Percentiles rank a stretch among this genome's conserved stretches.
These are phyloP conservation scores for Dryas octopetala DNA, from an alignment of 306 rosid species.

Conservation along the genomic window DNA sequence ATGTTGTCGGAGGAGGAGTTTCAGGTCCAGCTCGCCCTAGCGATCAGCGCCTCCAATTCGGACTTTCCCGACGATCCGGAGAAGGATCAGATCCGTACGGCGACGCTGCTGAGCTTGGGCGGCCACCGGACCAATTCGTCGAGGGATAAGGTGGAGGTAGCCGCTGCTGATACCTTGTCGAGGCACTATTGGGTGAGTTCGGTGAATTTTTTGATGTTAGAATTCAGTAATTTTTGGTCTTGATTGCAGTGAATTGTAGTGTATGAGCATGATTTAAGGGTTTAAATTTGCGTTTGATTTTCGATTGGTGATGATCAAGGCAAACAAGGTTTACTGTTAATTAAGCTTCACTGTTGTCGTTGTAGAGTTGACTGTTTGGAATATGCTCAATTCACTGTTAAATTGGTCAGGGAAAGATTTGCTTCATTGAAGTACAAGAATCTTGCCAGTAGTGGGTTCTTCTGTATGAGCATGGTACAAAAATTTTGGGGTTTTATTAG, in stretches of 20 bases:
- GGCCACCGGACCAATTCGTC: conserved; percentile 49
- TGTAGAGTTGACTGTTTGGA: conserved; percentile 12
- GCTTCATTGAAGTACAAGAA: neutral
- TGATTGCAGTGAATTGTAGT: conserved; percentile 17
- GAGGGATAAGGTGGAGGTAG: conserved; percentile 47
- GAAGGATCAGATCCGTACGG: conserved; percentile 92
- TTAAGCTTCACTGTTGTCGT: conserved; percentile 12
- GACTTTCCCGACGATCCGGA: conserved; percentile 79
- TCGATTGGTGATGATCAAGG: conserved; percentile 19
- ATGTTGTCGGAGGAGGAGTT: conserved; percentile 93
- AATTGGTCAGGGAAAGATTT: neutral
- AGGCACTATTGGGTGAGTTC: conserved; percentile 95
- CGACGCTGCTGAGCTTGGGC: conserved; percentile 81
- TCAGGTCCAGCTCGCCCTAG: conserved; percentile 96
- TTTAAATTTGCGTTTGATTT: neutral
- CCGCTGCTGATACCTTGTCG: conserved; percentile 63
- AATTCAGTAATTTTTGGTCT: conserved; percentile 10
- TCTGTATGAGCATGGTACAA: neutral
- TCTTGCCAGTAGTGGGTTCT: neutral
- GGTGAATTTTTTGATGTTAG: conserved; percentile 10
- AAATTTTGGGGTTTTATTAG: neutral
- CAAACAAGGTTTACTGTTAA: neutral
- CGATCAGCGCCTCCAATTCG: conserved; percentile 97
- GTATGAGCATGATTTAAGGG: conserved; percentile 16
- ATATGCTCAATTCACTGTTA: neutral